Base-by-base conservation (phyloP, 768 basidiomycete genomes). In the Leccinum longicurvipes region DNA sequence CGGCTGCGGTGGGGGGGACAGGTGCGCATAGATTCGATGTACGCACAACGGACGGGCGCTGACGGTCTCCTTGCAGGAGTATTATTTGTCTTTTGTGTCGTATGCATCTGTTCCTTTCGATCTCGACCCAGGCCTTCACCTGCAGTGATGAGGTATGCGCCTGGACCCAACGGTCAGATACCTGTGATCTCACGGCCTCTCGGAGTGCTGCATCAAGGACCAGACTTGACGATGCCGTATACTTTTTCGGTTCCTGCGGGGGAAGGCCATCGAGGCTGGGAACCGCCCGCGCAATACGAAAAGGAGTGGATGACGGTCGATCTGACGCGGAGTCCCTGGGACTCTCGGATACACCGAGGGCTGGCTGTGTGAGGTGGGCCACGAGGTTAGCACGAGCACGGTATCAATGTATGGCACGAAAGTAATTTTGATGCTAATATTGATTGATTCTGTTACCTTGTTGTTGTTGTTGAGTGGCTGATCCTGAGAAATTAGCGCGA, bases 401-500 rank as follows among this genome's bases (percentile, higher is more conserved):
- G n/a, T n/a, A 34, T 14, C 15, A 34, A 15, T 34, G 32, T 29
- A 29, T 10, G n/a, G n/a, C n/a, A 29, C 11, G 28, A 29, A 29
- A n/a, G n/a, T n/a, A n/a, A n/a, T n/a, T n/a, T n/a, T 29, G 28
- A 3, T 32, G 41, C 17, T 15, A 41, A 21, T 14, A 23, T 21
- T 42, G 41, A 42, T 21, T 36, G 34, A 36, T 36, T 32, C 31
- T 32, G n/a, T n/a, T n/a, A n/a, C 32, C 23, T 21, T 19, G 23
- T 15, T 24, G 7, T 21, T 45, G 12, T 24, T 45, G 23, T 47
- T n/a, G 46, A 12, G 63, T 65, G 51, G 47, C 49, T 52, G 60
- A 62, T 56, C 63, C 61, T 69, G 69, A 71, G 71, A 72, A 69
- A 63, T 54, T 54, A 57, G n/a, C 55, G 55, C n/a, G 8, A 9